Base-by-base conservation (phyloP, 2,329 filamentous ascomycete species). In the Stachybotrys chartarum region DNA sequence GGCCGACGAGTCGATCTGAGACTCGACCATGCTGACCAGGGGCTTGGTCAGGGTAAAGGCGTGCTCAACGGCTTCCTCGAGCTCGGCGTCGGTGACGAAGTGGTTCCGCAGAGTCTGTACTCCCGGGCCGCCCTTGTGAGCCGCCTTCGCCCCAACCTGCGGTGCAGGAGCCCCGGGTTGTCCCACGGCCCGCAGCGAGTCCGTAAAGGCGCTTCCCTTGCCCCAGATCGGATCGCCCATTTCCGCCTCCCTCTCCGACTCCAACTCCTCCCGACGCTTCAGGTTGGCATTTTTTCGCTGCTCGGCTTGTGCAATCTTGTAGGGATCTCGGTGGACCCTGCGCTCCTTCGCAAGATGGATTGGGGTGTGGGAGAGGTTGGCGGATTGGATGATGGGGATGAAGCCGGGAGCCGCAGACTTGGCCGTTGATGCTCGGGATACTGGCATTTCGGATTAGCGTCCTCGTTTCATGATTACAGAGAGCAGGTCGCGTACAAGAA, bases 281-380 rank as follows among this genome's bases (percentile, higher is more conserved):
- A 93, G 70, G 68, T 96, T 96, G 61, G 88, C 90, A 11, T 87
- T 84, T 72, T 93, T 96, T 59, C 90, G 86, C 68, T 91, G 90
- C 65, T 88, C 83, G 35, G 90, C 86, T 72, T 95, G 90, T 3
- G 87, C 87, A 72, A 88, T 83, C 57, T 86, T 80, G 68, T 95
- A 97, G 1, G 91, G 91, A 64, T 97, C 91, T 67, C 84, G 82
- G 68, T 87, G 85, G 57, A 82, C 80, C 68, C 85, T 85, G 73
- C 82, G 82, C 61, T 88, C 82, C 45, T 47, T 47, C 18, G 16
- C 45, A 42, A 10, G 14, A 10, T 42, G 35, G 35, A 6, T 14
- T 14, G 8, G 5, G 61, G 83, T 78, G 53, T 75, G 74, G 45
- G 84, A 83, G 24, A 86, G 69, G 61, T 82, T 83, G 52, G 88